Evolutionary conservation across 306 rosid species (phyloP), one percentile per base, ranked within the genome.

Genomic region (Trifolium dubium): DNA sequence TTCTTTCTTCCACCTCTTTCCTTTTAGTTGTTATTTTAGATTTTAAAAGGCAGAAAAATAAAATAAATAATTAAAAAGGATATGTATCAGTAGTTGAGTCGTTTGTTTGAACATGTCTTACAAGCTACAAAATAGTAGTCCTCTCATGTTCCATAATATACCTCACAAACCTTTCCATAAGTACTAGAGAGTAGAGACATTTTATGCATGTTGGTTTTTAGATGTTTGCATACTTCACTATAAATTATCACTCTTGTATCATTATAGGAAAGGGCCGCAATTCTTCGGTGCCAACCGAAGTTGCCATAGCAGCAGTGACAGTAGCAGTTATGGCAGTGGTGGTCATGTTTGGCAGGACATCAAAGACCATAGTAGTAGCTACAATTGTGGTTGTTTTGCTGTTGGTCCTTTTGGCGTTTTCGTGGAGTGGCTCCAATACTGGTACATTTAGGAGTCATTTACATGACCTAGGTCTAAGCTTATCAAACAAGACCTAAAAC

Each of bases 181-280:
- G 63, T 74, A 54, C 63, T 75, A 8, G 73, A 61, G 73, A 34
- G 46, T 75, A 8, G 73, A 61, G 74, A 54, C 75, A 64, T 53
- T 62, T 54, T 75, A 65, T 81, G 58, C 69, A 44, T 79, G 65
- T 72, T 44, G 80, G 54, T 75, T 66, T 66, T 74, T 78, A 71
- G 72, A 70, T 74, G 55, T 70, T 64, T 82, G 77, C 76, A 70
- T 74, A 73, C 77, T 76, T 77, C 46, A 54, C 78, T 74, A 67
- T 79, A 77, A 81, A 76, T 73, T 80, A 72, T 81, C 83, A 87
- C 87, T 84, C 83, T 89, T 86, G 83, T 80, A 87, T 89, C 83
- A 85, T 86, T 88, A 76, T 91, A 93, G 98, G 97, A 86, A 85
- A 77, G 69, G 83, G 86, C 84, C 92, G 86, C 85, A 85, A 79